Evolutionary conservation across 768 basidiomycete genomes (phyloP), one percentile per base, ranked within the genome.

Genomic region (Mrakia frigida): DNA sequence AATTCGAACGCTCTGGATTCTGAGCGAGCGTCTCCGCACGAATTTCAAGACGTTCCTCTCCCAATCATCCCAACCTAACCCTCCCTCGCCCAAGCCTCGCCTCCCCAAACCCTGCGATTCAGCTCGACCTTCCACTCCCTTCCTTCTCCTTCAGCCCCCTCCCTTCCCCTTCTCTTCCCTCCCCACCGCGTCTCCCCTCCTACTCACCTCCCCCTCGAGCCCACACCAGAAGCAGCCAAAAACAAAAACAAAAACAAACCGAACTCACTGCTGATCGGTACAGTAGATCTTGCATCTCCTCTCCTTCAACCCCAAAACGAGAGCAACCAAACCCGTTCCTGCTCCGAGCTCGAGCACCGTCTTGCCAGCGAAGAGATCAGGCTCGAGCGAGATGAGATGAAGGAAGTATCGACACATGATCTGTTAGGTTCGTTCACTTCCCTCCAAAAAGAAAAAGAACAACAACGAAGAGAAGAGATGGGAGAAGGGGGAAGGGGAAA

Each of bases 281-380:
- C 94, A 90, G 84, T 88, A 90, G 35, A 91, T 89, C 33, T 81
- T 79, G n/a, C 84, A 84, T 5, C 86, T 87, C 0, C 80, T 79
- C 60, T 90, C 89, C 25, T 94, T 86, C 69, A 87, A 85, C 7
- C 87, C 93, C 3, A 90, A 90, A 7, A 91, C 89, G 37, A 98
- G 87, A 13, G 94, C 94, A n/a, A 96, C 93, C 33, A 98, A 86
- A 25, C 94, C 94, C 4, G 94, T 98, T 2, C 94, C 94, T 79
- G 91, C 91, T 6, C 94, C 94, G 2, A 98, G 87, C 81, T 98
- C 94, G 25, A 97, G 82, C 18, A 95, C 84, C 41, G 81, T 87
- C 82, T 86, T 89, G 67, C 86, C 86, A 37, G 33, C 68, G 31
- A 73, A 56, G 21, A 53, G 37, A 16, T 70, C 73, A 0, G 77